Evolutionary conservation across 1,284 basidiomycete genomes (phyloP).

Genomic region (Schizophyllum amplum): DNA sequence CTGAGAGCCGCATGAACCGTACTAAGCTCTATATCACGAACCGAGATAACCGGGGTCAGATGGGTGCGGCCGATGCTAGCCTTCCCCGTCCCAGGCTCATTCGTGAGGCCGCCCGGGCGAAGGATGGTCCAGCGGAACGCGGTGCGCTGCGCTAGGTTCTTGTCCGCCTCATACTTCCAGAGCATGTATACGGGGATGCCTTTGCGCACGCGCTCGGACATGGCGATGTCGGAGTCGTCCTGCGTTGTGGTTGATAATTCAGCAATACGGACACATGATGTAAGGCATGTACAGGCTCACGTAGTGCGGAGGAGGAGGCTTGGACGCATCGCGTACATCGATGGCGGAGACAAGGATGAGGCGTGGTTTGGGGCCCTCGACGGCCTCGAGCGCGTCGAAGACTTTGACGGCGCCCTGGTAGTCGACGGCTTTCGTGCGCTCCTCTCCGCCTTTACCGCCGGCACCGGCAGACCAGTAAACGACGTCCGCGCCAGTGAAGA

Average conservation of each 20-base stretch:
- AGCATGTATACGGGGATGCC: constrained; percentile 43
- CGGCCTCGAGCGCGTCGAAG: constrained; percentile 57
- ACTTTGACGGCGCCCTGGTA: constrained; percentile 65
- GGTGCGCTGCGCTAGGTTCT: constrained; percentile 47
- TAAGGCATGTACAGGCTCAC: constrained; percentile 28
- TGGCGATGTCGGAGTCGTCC: constrained; percentile 37
- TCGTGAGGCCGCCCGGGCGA: constrained; percentile 51
- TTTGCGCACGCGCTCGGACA: constrained; percentile 36
- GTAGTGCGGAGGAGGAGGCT: constrained; percentile 43
- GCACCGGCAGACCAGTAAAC: constrained; percentile 65
- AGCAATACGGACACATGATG: neutral
- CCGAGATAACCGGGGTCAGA: constrained; percentile 34
- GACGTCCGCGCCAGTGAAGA: constrained; percentile 40
- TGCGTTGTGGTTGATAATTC: constrained; percentile 15
- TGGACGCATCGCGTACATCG: constrained; percentile 49
- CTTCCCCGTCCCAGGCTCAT: constrained; percentile 44
- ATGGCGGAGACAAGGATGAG: constrained; percentile 57
- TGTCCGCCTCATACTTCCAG: constrained; percentile 64
- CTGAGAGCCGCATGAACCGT: neutral
- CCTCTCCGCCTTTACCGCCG: constrained; percentile 55
- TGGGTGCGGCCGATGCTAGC: constrained; percentile 49
- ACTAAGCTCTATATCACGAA: constrained; percentile 23
- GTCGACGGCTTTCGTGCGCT: constrained; percentile 61
- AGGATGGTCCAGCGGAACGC: constrained; percentile 63
- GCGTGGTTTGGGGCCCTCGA: constrained; percentile 38